Base-by-base conservation (phyloP, 2,329 filamentous ascomycete species). In the Conoideocrella luteorostrata region DNA sequence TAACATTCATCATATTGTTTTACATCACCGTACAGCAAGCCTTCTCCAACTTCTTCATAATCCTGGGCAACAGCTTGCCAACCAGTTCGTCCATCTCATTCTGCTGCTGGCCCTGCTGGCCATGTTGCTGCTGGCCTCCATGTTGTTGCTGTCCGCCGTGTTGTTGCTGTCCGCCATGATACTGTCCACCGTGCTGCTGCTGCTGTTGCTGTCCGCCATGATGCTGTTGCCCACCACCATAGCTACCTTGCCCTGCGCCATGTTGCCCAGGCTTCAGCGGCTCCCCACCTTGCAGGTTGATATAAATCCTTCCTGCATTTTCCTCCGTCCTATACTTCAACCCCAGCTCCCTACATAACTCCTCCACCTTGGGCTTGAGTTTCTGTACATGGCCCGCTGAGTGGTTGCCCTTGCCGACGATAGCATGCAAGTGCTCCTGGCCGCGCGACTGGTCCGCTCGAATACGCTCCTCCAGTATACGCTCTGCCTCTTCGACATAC, bases 381-480 rank as follows among this genome's bases (percentile, higher is more conserved):
- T 93, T 96, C 65, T 95, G 88, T 20, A 97, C 75, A 57, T 93
- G 85, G 52, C 82, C 78, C 9, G 68, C 71, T 40, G 82, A 88
- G 68, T 98, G 93, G 63, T 94, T 93, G 3, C 93, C 93, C 66
- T 91, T 95, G 58, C 93, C 93, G 23, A 97, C 91, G 57, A 98
- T 96, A 32, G 95, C 90, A 67, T 95, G 89, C 44, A 98, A 70
- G 67, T 95, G 88, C 17, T 72, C 79, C 68, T 95, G 84, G 1
- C 87, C 87, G 28, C 79, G 75, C 42, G 75, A 64, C 60, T 80
- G 79, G 46, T 89, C 89, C 53, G 86, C 82, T 52, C 80, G 78
- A 58, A 98, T 95, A 52, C 93, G 77, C 65, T 87, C 75, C 68
- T 91, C 87, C 18, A 97, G 71, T 45, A 96, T 93, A 51, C 88